Evolutionary conservation across 768 basidiomycete species (phyloP).

Genomic region (Sarcodon sp.): DNA sequence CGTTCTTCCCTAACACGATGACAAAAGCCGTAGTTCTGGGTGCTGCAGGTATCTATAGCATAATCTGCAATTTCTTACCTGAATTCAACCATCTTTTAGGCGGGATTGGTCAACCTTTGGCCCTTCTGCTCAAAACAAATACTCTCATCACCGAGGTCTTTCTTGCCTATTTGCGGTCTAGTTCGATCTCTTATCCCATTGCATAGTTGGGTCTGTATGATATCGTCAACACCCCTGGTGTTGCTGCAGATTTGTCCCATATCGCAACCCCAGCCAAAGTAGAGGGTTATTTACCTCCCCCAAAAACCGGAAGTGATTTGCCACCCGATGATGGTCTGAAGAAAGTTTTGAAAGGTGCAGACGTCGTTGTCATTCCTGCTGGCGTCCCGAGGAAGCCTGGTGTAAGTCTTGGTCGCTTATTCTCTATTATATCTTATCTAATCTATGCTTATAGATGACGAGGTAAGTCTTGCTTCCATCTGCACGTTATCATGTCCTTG

Average conservation of each 20-base stretch:
- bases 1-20: constrained; percentile 20
- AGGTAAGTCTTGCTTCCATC: constrained; percentile 21
- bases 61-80: not conserved
- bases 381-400: constrained; percentile 94
- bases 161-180: not conserved
- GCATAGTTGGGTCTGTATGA: constrained; percentile 76
- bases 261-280: constrained; percentile 84
- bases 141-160: constrained; percentile 64
- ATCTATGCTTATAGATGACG: constrained; percentile 27
- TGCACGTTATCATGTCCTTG: constrained; percentile 4
- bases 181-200: not conserved
- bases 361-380: constrained; percentile 91
- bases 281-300: constrained; percentile 66
- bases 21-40: constrained; percentile 91
- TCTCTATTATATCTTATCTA: not conserved
- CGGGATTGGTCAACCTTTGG: constrained; percentile 94
- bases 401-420: constrained; percentile 29
- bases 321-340: constrained; percentile 71
- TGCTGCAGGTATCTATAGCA: constrained; percentile 58
- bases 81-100: constrained; percentile 28
- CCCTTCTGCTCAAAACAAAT: constrained; percentile 84
- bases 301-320: constrained; percentile 74
- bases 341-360: constrained; percentile 73
- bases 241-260: constrained; percentile 90
- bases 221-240: constrained; percentile 97